Evolutionary conservation across 1,139 yeast genomes (phyloP), one percentile per base, ranked within the genome.

Genomic region (Kodamaea ohmeri): DNA sequence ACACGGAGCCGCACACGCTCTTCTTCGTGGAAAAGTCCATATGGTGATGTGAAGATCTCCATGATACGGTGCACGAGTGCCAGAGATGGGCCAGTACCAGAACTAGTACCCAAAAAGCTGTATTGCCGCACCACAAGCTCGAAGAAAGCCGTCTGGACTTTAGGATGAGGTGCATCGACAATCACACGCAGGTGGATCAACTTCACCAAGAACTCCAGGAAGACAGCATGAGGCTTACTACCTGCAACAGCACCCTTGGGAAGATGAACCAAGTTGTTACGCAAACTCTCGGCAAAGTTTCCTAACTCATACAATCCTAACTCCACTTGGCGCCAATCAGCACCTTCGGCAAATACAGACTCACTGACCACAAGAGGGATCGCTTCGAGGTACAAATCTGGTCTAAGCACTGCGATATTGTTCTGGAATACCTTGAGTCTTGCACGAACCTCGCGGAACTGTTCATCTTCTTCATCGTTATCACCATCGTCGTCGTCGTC

Each of bases 101-200:
- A n/a, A n/a, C n/a, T n/a, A n/a, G 74, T 67, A 36, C 69, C 73
- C 52, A 89, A 76, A 48, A 84, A 81, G 26, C 74, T 66, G 49
- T 84, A 80, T 54, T 89, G 95, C 51, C 89, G 83, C 40, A 88
- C 83, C 33, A 88, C 78, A 28, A 90, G 70, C 56, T 92, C 98
- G 67, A 92, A 87, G 50, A 85, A 87, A 39, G 76, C 74, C 25
- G 86, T 65, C 55, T 88, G 96, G 43, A 89, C 79, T 40, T 84
- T 71, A 14, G 95, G 89, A 57, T 90, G 95, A 46, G 76, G 72
- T 36, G 80, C 65, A 47, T 69, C 62, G 39, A 66, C 63, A 43
- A 67, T 64, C 25, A 76, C 70, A 39, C 76, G 70, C 13, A 84
- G 75, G 45, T 76, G 74, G 40, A 86, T 76, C 48, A 88, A 73